Percentiles rank a stretch among this genome's conserved stretches.
These are phyloP conservation scores for Xylaria hypoxylon DNA, from an alignment of 2,329 filamentous ascomycete species.

Conservation along the genomic window DNA sequence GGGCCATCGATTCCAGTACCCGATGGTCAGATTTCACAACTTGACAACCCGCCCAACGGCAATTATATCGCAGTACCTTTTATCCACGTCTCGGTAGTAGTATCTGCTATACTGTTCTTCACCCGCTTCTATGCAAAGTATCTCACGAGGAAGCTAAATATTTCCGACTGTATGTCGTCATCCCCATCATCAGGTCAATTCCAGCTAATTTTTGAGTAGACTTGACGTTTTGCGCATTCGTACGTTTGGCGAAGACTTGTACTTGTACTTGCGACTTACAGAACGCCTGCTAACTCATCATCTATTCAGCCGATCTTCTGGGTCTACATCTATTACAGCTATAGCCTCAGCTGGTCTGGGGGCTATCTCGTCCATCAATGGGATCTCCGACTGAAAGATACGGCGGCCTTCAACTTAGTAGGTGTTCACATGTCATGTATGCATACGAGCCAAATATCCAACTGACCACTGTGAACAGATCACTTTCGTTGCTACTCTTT, in stretches of 20 bases:
- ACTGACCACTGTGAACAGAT: no score
- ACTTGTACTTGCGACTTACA: no score
- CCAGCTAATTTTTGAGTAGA: not conserved
- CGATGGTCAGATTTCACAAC: not conserved
- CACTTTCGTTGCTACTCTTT: slow-evolving; percentile 18
- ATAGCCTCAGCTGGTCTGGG: slow-evolving; percentile 24
- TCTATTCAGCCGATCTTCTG: slow-evolving; percentile 27
- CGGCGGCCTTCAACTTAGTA: slow-evolving; percentile 21
- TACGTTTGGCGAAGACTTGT: no score
- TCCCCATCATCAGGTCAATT: not conserved
- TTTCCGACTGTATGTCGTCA: slow-evolving; percentile 19
- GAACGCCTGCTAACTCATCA: not conserved
- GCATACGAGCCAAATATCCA: no score
- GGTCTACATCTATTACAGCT: slow-evolving; percentile 30
- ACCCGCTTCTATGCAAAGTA: slow-evolving; percentile 33
- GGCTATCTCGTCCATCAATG: slow-evolving; percentile 36
- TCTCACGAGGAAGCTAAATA: slow-evolving; percentile 19
- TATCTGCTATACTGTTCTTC: slow-evolving; percentile 7
- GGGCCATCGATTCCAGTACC: slow-evolving; percentile 21
- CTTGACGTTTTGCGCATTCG: slow-evolving; percentile 18
- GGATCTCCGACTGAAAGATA: slow-evolving; percentile 24
- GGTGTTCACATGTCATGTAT: slow-evolving; percentile 22
- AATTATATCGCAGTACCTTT: slow-evolving; percentile 27
- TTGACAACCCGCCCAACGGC: slow-evolving; percentile 28
- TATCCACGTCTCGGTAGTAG: slow-evolving; percentile 19